Conservation (phyloP, 2,329 filamentous ascomycete genomes). For the Raffaelea deltoideospora region DNA sequence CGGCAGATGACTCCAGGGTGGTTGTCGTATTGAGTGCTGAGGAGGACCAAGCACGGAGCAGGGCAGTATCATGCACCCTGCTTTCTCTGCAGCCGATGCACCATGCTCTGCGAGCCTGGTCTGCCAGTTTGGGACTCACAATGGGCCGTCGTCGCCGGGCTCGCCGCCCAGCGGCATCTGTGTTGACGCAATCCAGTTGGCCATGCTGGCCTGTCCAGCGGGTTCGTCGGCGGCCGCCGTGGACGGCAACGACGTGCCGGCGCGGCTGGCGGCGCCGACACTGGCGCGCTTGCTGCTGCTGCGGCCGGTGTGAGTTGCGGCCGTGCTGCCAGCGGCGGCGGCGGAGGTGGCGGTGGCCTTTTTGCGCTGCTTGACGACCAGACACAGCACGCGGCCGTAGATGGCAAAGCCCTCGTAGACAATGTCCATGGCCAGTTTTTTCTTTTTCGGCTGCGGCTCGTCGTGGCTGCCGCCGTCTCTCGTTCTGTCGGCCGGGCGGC, state of each 20-base stretch:
- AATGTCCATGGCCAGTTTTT: constrained; percentile 76
- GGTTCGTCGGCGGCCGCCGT: constrained; percentile 11
- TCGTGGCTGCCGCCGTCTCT: too few species aligned
- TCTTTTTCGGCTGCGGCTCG: constrained; percentile 46
- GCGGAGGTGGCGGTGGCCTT: constrained; percentile 16
- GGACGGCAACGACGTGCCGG: too few species aligned
- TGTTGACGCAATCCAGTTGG: constrained; percentile 73
- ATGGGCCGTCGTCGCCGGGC: not conserved
- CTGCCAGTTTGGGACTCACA: too few species aligned
- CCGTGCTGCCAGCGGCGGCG: constrained; percentile 13
- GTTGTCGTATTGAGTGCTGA: too few species aligned
- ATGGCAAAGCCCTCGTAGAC: constrained; percentile 93
- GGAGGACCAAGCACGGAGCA: too few species aligned
- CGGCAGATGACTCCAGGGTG: too few species aligned
- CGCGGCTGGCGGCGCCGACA: constrained; percentile 11
- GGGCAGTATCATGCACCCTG: too few species aligned
- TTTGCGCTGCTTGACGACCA: constrained; percentile 67
- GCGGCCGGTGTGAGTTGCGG: constrained; percentile 5
- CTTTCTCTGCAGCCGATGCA: too few species aligned
- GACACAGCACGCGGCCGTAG: constrained; percentile 80
- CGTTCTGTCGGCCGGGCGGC: constrained; percentile 6
- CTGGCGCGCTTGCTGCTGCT: constrained; percentile 9
- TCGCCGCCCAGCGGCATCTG: constrained; percentile 38
- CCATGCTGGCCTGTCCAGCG: constrained; percentile 56
- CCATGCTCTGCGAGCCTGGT: too few species aligned